Percentiles rank a stretch among this genome's conserved stretches.
Evolutionary conservation across 2,329 filamentous ascomycete genomes (phyloP).

Genomic region (Aspergillus neotritici): DNA sequence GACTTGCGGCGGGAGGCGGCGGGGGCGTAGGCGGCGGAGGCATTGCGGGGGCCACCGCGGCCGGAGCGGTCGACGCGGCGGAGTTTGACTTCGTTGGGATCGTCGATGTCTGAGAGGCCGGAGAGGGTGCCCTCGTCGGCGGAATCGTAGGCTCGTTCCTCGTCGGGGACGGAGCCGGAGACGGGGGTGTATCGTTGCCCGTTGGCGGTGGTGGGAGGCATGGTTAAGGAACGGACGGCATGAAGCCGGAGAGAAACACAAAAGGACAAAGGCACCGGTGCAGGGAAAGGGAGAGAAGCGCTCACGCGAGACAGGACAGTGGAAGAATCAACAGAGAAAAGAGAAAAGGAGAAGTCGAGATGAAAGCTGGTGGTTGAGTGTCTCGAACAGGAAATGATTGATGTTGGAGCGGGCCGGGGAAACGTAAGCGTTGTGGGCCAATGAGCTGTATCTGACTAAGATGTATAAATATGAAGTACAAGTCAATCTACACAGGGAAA

Average conservation of each 20-base stretch:
- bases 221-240: conserved; percentile 1
- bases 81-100: conserved; percentile 9
- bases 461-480: too few species aligned
- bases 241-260: not conserved
- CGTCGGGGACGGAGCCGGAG: conserved; percentile 16
- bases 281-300: too few species aligned
- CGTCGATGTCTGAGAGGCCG: conserved; percentile 9
- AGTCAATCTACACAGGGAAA: too few species aligned
- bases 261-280: not conserved
- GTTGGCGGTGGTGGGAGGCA: conserved; percentile 6
- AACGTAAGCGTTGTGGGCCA: too few species aligned
- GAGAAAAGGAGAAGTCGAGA: too few species aligned
- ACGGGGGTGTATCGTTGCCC: conserved; percentile 13
- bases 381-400: too few species aligned
- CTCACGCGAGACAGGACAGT: too few species aligned
- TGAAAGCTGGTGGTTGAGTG: too few species aligned
- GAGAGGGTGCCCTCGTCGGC: conserved; percentile 9
- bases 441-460: too few species aligned
- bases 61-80: conserved; percentile 11
- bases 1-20: conserved; percentile 11
- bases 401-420: too few species aligned
- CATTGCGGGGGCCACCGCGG: not conserved
- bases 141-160: conserved; percentile 6
- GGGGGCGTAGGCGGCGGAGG: conserved; percentile 11
- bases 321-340: not conserved